Conservation (phyloP, 2,329 filamentous ascomycete species). For the Nemania sp. region DNA sequence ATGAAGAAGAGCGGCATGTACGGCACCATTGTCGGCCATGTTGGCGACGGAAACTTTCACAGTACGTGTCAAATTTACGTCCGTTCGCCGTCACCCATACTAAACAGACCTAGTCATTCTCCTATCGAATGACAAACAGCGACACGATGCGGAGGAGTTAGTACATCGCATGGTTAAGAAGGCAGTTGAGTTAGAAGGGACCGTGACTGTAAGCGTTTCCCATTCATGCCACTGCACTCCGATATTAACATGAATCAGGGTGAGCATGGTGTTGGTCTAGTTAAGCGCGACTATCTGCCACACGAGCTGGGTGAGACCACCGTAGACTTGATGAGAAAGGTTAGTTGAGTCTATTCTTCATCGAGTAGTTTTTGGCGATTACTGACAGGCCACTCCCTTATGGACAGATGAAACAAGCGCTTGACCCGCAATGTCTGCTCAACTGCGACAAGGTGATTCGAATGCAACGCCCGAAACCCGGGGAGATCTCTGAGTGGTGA, state of each 20-base stretch:
- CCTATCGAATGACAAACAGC: slow-evolving; percentile 68
- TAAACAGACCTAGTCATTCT: slow-evolving; percentile 51
- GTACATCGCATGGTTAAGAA: slow-evolving; percentile 86
- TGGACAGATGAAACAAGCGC: slow-evolving; percentile 73
- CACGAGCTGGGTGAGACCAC: slow-evolving; percentile 76
- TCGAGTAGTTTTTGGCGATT: not conserved
- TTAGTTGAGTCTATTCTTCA: slow-evolving; percentile 45
- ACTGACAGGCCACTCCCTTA: slow-evolving; percentile 16
- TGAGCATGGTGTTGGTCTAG: slow-evolving; percentile 81
- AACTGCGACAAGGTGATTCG: slow-evolving; percentile 73
- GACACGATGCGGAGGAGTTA: slow-evolving; percentile 67
- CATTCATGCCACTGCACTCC: not conserved
- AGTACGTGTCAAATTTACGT: slow-evolving; percentile 41
- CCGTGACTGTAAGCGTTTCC: slow-evolving; percentile 64
- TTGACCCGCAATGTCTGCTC: slow-evolving; percentile 73
- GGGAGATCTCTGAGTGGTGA: slow-evolving; percentile 53
- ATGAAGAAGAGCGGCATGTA: slow-evolving; percentile 61
- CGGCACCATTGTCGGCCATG: slow-evolving; percentile 70
- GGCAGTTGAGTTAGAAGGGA: slow-evolving; percentile 83
- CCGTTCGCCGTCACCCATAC: not conserved
- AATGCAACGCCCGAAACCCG: slow-evolving; percentile 58
- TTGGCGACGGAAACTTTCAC: slow-evolving; percentile 81
- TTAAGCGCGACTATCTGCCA: slow-evolving; percentile 81
- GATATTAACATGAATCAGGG: slow-evolving; percentile 50
- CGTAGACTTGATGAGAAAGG: slow-evolving; percentile 82